A percentile compares a stretch with the other conserved stretches of the same genome.
These are phyloP conservation scores for Xylariales sp. DNA, from an alignment of 2,329 filamentous ascomycete species.

Conservation along the genomic window DNA sequence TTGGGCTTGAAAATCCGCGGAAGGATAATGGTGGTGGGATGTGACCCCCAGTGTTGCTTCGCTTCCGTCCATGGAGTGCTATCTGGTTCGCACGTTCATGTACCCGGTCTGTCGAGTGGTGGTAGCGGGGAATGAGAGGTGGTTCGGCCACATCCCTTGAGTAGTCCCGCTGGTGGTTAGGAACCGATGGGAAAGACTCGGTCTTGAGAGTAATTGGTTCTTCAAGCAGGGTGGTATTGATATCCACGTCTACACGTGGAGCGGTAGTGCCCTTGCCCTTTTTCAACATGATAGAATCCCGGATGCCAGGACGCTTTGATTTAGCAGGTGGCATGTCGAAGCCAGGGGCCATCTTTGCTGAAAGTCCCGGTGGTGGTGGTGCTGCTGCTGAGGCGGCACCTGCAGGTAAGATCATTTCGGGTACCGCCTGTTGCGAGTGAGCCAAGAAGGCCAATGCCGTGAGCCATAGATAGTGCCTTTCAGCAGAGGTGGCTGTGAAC, in stretches of 20 bases:
- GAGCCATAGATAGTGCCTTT: conserved; percentile 92
- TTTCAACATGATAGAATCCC: conserved; percentile 85
- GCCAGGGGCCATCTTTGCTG: conserved; percentile 39
- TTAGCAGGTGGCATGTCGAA: conserved; percentile 46
- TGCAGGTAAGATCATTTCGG: conserved; percentile 56
- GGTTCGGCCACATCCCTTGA: conserved; percentile 64
- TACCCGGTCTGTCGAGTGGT: conserved; percentile 42
- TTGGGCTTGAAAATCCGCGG: conserved; percentile 68
- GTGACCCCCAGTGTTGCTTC: conserved; percentile 82
- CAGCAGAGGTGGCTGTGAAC: conserved; percentile 78
- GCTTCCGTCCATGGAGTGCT: conserved; percentile 69
- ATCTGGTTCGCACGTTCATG: conserved; percentile 39
- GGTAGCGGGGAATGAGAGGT: conserved; percentile 67
- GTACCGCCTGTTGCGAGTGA: conserved; percentile 77
- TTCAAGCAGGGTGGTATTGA: conserved; percentile 34
- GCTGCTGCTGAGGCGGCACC: conserved; percentile 31
- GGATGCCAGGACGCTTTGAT: conserved; percentile 55
- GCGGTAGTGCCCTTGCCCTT: conserved; percentile 59
- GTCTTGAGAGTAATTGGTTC: conserved; percentile 28
- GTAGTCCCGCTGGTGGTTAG: conserved; percentile 40
- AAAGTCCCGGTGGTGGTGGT: conserved; percentile 32
- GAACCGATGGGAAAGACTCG: conserved; percentile 22
- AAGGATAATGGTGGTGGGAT: conserved; percentile 67
- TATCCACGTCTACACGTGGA: conserved; percentile 22
- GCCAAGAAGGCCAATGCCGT: conserved; percentile 93